These are phyloP conservation scores for Aspergillus sclerotioniger DNA, from an alignment of 495 filamentous ascomycete species.

Conservation along the genomic window DNA sequence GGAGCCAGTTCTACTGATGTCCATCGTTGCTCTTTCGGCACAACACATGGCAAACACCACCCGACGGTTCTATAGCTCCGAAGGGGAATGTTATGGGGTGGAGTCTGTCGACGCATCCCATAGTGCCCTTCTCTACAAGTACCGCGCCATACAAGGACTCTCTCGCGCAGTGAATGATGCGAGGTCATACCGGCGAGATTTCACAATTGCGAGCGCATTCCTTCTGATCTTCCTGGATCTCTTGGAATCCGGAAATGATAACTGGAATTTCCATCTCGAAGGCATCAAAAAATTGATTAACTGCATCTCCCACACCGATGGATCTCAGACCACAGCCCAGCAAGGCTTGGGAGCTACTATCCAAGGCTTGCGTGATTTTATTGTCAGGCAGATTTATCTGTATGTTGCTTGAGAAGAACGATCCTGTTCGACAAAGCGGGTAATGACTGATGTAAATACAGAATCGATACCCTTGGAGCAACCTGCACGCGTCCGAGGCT, in stretches of 20 bases:
- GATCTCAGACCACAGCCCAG: conserved; percentile 39
- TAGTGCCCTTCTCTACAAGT: conserved; percentile 52
- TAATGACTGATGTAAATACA: neutral
- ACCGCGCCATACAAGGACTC: conserved; percentile 47
- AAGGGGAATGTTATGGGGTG: conserved; percentile 12
- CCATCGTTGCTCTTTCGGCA: conserved; percentile 54
- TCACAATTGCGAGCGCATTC: conserved; percentile 49
- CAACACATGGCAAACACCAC: conserved; percentile 49
- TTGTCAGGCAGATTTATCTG: conserved; percentile 30
- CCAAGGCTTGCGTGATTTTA: conserved; percentile 28
- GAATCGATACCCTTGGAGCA: neutral
- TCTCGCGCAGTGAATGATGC: conserved; percentile 27
- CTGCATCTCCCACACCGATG: conserved; percentile 12
- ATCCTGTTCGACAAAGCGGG: no score
- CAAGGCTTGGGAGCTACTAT: conserved; percentile 23
- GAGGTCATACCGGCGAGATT: conserved; percentile 28
- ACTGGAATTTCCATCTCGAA: conserved; percentile 54
- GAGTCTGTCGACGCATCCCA: conserved; percentile 23
- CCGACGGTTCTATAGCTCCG: conserved; percentile 22
- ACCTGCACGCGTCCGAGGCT: neutral
- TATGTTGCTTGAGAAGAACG: no score
- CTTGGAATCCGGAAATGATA: conserved; percentile 53
- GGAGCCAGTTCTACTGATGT: conserved; percentile 48
- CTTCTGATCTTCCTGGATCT: conserved; percentile 59
- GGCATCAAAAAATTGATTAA: conserved; percentile 31